Evolutionary conservation across 495 filamentous ascomycete species (phyloP), one percentile per base, ranked within the genome.

Genomic region (Xylaria flabelliformis): DNA sequence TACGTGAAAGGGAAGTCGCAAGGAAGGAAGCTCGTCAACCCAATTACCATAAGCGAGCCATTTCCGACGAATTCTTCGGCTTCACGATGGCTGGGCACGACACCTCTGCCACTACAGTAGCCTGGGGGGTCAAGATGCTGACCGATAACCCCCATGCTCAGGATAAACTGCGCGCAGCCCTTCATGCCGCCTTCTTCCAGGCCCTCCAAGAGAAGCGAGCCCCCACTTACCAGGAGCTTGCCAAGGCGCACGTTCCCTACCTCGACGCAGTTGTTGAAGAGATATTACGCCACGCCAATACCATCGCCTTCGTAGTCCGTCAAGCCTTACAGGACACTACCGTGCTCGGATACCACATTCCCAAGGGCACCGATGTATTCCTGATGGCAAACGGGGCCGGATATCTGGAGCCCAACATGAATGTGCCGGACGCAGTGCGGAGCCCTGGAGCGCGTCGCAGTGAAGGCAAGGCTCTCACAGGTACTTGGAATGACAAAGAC

Each of bases 111-210:
- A 76, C 75, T 0, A 73, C 79, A 9, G 36, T 77, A 26, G 71
- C 74, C 2, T 82, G 79, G 81, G 71, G 72, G n/a, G 68, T 83
- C 64, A 84, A 83, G 72, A 73, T 74, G 64, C 69, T 86, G n/a
- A 64, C 80, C 36, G 72, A 78, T 46, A 48, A 80, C 66, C 80
- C 73, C 9, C 17, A 34, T 1, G 74, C 72, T 7, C 83, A 85
- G 70, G 53, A 64, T 24, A 59, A 64, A 0, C 68, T 82, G 15
- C 78, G 80, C 0, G 34, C 50, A 0, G 75, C 34, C 9, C 66
- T 82, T 17, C 76, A 61, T 3, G 58, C 51, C 3, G 77, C 76
- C 1, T 64, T 76, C 24, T 58, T 75, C 0, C 48, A 66, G 0
- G 79, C 79, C 0, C 36, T 66, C 29, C 41, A 26, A 1, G 71